phyloP scores from a whole-genome alignment of 2,329 filamentous ascomycete genomes.

The Ophiostoma angusticollis region DNA sequence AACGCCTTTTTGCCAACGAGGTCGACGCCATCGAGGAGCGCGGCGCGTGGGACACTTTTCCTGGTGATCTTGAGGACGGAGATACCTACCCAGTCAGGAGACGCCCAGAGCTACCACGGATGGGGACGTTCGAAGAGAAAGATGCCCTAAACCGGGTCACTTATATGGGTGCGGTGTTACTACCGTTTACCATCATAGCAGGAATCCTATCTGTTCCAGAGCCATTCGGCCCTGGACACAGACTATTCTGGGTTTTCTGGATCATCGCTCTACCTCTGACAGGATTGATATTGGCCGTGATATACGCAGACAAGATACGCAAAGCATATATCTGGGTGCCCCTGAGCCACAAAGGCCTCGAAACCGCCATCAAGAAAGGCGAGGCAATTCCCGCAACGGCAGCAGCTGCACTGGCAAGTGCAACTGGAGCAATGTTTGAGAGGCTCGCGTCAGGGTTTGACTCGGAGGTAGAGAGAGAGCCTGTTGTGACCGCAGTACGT shows the following conservation, averaged over 20 bases:
- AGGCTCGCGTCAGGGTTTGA: background rate
- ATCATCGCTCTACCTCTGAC: conserved; percentile 27
- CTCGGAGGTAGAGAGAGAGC: conserved; percentile 1
- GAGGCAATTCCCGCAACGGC: background rate
- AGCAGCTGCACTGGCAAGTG: background rate
- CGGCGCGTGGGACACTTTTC: too few species aligned
- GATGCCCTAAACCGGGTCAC: conserved; percentile 33
- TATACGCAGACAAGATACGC: conserved; percentile 36
- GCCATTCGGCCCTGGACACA: conserved; percentile 28
- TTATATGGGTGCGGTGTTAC: conserved; percentile 36
- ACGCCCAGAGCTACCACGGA: too few species aligned
- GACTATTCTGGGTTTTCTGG: conserved; percentile 38
- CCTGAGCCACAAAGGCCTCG: conserved; percentile 10
- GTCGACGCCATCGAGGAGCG: too few species aligned
- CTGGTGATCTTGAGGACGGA: too few species aligned
- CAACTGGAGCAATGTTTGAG: background rate
- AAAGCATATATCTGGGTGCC: conserved; percentile 29
- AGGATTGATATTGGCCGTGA: conserved; percentile 27
- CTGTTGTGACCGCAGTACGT: background rate
- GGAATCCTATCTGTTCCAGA: conserved; percentile 35
- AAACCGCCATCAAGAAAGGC: conserved; percentile 8
- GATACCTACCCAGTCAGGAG: too few species aligned
- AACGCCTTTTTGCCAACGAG: too few species aligned
- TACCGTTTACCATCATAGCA: conserved; percentile 35
- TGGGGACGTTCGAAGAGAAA: conserved; percentile 24